phyloP scores from a whole-genome alignment of 805 yeast genomes.

The Clavispora santaluciae region DNA sequence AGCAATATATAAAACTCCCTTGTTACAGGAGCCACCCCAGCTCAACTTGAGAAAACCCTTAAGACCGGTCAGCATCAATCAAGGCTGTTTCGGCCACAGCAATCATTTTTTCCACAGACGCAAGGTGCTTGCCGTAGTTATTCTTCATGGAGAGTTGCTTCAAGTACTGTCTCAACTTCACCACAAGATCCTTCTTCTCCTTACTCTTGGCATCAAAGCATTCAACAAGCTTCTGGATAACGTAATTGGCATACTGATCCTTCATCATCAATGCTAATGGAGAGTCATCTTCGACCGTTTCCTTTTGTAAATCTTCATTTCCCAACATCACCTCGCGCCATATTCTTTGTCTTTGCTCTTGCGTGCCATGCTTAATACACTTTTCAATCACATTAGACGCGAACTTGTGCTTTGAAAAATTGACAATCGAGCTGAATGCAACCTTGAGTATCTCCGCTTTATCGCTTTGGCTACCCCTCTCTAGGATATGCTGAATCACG shows the following conservation, averaged over 20 bases:
- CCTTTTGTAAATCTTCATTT: constrained; percentile 43
- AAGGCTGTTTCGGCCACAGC: constrained; percentile 49
- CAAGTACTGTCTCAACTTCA: constrained; percentile 74
- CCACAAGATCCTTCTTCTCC: constrained; percentile 65
- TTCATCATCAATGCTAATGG: constrained; percentile 90
- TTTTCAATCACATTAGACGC: constrained; percentile 97
- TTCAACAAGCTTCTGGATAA: constrained; percentile 89
- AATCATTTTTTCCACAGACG: constrained; percentile 72
- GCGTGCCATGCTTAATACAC: constrained; percentile 71
- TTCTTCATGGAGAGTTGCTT: constrained; percentile 61
- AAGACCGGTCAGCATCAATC: constrained; percentile 29
- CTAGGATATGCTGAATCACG: constrained; percentile 92
- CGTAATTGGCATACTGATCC: constrained; percentile 97
- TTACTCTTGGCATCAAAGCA: constrained; percentile 57
- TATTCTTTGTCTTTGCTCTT: constrained; percentile 56
- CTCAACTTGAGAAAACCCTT: not conserved
- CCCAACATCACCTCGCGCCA: constrained; percentile 61
- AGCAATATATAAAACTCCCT: not conserved
- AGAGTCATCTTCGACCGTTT: constrained; percentile 54
- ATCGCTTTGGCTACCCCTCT: constrained; percentile 66
- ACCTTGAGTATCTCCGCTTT: constrained; percentile 58
- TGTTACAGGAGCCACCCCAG: too few relatives aligned
- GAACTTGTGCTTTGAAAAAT: constrained; percentile 90
- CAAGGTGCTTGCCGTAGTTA: constrained; percentile 75
- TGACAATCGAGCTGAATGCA: constrained; percentile 68